Conservation (phyloP, 2,329 filamentous ascomycete genomes). For the Paracorniculantispora psalliotae region DNA sequence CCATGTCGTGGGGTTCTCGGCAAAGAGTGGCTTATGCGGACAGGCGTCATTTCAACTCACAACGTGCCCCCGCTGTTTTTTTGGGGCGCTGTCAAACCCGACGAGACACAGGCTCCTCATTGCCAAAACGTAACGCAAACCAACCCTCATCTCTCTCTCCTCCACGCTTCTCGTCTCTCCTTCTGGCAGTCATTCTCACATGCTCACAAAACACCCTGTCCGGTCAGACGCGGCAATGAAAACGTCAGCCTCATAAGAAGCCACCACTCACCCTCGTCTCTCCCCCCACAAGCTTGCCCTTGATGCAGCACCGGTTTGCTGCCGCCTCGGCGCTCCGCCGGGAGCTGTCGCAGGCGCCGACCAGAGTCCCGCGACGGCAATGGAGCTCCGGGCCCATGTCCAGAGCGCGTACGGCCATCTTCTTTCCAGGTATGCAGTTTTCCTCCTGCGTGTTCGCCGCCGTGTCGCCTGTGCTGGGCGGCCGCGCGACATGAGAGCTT, state of each 20-base stretch:
- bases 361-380: conserved; percentile 16
- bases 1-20: conserved; percentile 9
- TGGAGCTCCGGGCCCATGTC: conserved; percentile 29
- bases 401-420: conserved; percentile 51
- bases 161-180: background rate
- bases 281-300: background rate
- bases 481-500: background rate
- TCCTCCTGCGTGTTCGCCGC: background rate
- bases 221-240: conserved; percentile 9
- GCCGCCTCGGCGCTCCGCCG: conserved; percentile 24
- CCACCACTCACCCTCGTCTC: background rate
- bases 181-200: too few relatives aligned
- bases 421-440: conserved; percentile 48
- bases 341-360: conserved; percentile 19
- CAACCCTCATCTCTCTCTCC: background rate
- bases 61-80: conserved; percentile 7
- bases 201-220: background rate
- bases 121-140: conserved; percentile 3
- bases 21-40: conserved; percentile 9
- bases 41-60: conserved; percentile 1
- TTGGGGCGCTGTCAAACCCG: background rate
- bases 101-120: background rate
- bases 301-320: conserved; percentile 21
- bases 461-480: background rate
- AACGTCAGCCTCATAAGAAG: conserved; percentile 11